Percentiles rank a stretch among this genome's conserved stretches.
These are phyloP conservation scores for Daldinia sp. DNA, from an alignment of 2,329 filamentous ascomycete genomes.

Conservation along the genomic window DNA sequence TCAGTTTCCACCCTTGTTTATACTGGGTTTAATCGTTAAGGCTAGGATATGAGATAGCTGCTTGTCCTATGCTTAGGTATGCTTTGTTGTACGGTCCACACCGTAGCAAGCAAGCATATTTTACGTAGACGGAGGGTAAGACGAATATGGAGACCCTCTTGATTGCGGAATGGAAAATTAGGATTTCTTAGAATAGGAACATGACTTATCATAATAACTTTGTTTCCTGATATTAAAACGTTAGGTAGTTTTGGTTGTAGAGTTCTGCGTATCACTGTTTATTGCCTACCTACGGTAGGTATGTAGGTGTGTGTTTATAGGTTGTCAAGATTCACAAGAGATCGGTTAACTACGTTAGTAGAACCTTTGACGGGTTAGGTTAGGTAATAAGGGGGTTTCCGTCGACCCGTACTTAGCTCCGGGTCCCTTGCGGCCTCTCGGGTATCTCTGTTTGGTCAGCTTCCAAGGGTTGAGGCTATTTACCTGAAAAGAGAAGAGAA, in stretches of 20 bases:
- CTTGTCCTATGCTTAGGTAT: conserved; percentile 36
- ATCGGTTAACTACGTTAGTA: neutral
- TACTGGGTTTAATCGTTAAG: conserved; percentile 30
- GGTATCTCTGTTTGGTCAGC: conserved; percentile 6
- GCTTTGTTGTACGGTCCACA: conserved; percentile 20
- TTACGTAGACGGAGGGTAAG: conserved; percentile 6
- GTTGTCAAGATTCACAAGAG: neutral
- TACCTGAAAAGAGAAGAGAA: conserved; percentile 2
- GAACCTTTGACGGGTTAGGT: neutral
- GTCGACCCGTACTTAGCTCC: conserved; percentile 7
- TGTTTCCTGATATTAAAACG: conserved; percentile 8
- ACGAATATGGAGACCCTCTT: conserved; percentile 17
- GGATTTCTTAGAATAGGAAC: conserved; percentile 21
- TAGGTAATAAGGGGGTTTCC: conserved; percentile 1
- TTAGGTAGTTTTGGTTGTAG: neutral
- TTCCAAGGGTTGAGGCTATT: neutral
- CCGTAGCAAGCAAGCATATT: conserved; percentile 24
- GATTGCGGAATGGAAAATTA: conserved; percentile 17
- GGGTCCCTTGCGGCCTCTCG: neutral
- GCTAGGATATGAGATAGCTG: conserved; percentile 38
- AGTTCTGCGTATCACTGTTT: neutral
- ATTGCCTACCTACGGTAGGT: neutral
- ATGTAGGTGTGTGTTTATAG: neutral
- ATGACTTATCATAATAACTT: conserved; percentile 10
- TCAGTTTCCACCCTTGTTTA: conserved; percentile 33